phyloP scores from a whole-genome alignment of 805 yeast genomes.

The Starmerella asiatica region DNA sequence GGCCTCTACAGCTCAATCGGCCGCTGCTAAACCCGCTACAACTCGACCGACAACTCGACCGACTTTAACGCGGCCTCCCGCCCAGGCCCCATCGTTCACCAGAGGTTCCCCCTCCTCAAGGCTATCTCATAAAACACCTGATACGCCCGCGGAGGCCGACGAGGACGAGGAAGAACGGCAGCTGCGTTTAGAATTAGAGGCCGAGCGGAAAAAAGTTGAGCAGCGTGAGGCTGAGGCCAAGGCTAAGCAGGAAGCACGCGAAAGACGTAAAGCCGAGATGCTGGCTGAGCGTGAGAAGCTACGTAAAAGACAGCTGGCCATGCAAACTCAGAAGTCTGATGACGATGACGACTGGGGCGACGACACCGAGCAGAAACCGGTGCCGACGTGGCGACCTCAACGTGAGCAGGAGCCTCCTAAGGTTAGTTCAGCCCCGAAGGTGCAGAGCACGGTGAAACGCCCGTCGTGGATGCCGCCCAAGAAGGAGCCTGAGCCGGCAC shows the following conservation, averaged over 20 bases:
- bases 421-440: slow-evolving; percentile 9
- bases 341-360: slow-evolving; percentile 22
- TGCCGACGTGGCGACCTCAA: slow-evolving; percentile 10
- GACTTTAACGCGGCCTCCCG: too few relatives aligned
- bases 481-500: not conserved
- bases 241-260: slow-evolving; percentile 23
- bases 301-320: slow-evolving; percentile 22
- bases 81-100: too few relatives aligned
- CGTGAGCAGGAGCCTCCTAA: slow-evolving; percentile 7
- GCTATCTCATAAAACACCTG: too few relatives aligned
- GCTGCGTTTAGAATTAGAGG: slow-evolving; percentile 29
- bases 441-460: slow-evolving; percentile 15
- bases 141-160: slow-evolving; percentile 24
- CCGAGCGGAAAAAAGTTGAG: slow-evolving; percentile 28
- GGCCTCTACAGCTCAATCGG: too few relatives aligned
- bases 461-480: slow-evolving; percentile 17
- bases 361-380: slow-evolving; percentile 8
- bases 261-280: slow-evolving; percentile 23
- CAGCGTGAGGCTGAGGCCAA: slow-evolving; percentile 25
- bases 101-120: too few relatives aligned
- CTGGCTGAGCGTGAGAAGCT: slow-evolving; percentile 20
- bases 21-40: too few relatives aligned
- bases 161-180: slow-evolving; percentile 31
- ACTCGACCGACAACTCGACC: too few relatives aligned
- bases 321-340: slow-evolving; percentile 19